These are phyloP conservation scores for Hypoxylon sp. DNA, from an alignment of 2,329 filamentous ascomycete genomes.

Conservation along the genomic window DNA sequence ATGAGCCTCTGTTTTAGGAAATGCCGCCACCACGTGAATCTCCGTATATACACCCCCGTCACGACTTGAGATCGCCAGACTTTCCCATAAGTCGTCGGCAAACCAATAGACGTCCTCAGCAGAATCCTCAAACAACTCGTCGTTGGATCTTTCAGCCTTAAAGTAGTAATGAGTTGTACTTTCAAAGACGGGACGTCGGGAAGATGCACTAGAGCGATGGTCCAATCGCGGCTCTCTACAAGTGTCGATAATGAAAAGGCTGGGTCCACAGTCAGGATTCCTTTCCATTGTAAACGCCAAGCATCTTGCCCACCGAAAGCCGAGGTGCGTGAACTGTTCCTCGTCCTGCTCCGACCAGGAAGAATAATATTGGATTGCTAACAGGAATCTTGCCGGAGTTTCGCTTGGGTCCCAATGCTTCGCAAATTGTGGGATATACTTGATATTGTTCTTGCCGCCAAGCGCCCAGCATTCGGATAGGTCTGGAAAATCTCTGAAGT, in stretches of 20 bases:
- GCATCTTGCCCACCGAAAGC: background rate
- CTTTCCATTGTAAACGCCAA: background rate
- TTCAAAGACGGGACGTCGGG: background rate
- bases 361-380: background rate
- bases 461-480: background rate
- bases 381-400: background rate
- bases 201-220: background rate
- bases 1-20: background rate
- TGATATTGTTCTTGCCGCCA: background rate
- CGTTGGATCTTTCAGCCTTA: background rate
- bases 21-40: background rate
- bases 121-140: background rate
- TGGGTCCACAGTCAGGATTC: background rate
- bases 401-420: background rate
- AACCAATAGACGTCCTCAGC: background rate
- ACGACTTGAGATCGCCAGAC: too few species aligned
- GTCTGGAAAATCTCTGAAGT: background rate
- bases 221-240: background rate
- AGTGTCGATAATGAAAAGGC: background rate
- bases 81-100: background rate
- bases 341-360: background rate
- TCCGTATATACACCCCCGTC: background rate
- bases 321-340: background rate
- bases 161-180: background rate
- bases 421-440: background rate